Percentiles rank a stretch among this genome's conserved stretches.
Evolutionary conservation across 208 protist species (phyloP).

Genomic region (Leishmania guyanensis): DNA sequence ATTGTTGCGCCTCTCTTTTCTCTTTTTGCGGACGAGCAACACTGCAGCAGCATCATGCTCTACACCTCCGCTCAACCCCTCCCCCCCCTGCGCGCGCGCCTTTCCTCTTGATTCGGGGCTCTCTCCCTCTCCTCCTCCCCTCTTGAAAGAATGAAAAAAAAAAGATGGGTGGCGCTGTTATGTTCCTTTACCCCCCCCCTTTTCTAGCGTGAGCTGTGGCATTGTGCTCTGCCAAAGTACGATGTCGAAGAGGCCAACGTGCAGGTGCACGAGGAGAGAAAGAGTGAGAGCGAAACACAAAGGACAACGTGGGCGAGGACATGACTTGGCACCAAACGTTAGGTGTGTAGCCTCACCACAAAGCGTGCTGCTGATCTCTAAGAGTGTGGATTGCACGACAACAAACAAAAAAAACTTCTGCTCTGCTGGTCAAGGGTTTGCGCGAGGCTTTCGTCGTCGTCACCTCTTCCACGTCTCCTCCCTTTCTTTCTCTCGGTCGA

Average conservation of each 20-base stretch:
- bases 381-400: background rate
- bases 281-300: background rate
- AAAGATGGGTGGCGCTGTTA: background rate
- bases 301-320: background rate
- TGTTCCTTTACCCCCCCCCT: too few relatives aligned
- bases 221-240: background rate
- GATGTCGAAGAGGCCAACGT: background rate
- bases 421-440: background rate
- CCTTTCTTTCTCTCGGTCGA: slow-evolving; percentile 3
- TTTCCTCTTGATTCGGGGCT: background rate
- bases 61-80: background rate
- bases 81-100: too few relatives aligned
- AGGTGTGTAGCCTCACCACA: slow-evolving; percentile 4
- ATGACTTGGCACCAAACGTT: background rate
- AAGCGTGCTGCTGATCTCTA: background rate
- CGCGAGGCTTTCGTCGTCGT: background rate
- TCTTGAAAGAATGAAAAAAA: background rate
- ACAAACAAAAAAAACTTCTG: background rate
- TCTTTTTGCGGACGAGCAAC: background rate
- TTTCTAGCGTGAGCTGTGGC: background rate
- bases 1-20: background rate
- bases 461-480: slow-evolving; percentile 4
- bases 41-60: background rate
- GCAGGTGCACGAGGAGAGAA: background rate
- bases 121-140: background rate